Evolutionary conservation across 129 eudicot species (phyloP), one percentile per base, ranked within the genome.

Genomic region (Flaveria linearis): DNA sequence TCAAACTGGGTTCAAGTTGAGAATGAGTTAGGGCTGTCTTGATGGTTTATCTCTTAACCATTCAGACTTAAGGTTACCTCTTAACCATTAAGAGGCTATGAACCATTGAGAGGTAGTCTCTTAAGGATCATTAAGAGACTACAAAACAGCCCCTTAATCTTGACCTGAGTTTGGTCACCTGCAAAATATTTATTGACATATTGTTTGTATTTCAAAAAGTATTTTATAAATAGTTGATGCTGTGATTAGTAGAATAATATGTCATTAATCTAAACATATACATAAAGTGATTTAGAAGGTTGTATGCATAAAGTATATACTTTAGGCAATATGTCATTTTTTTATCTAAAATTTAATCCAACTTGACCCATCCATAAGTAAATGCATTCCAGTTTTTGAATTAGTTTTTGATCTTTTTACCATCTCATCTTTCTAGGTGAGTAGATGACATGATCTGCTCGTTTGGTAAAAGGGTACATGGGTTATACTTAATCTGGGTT

Each of bases 281-380:
- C 57, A 23, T 42, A 58, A 15, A 15, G 46, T 28, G 17, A 25
- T 73, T 55, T 57, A 57, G 55, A 56, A 73, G 65, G 68, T 20
- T 42, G 23, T 36, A 41, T 13, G 56, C 77, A 57, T 56, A 12
- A 73, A 36, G 18, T 56, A 39, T 13, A 56, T 16, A 18, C 68
- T 72, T 12, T 13, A 6, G 55, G 22, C 51, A 22, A 20, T 20
- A 20, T 20, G 22, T 20, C 22, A 20, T 20, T 20, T 20, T 20
- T 9, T 43, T 45, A 9, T 45, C 11, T 60, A 60, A 60, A 25
- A 61, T 26, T 25, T n/a, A 25, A 25, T 25, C 39, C n/a, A 25
- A 11, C 4, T 60, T 60, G 16, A 60, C 66, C 41, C 41, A 3
- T 25, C 12, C 14, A 60, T 60, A 23, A 60, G 66, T 60, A 60